Percentiles rank a stretch among this genome's conserved stretches.
Evolutionary conservation across 495 filamentous ascomycete species (phyloP).

Genomic region (Lepraria neglecta): DNA sequence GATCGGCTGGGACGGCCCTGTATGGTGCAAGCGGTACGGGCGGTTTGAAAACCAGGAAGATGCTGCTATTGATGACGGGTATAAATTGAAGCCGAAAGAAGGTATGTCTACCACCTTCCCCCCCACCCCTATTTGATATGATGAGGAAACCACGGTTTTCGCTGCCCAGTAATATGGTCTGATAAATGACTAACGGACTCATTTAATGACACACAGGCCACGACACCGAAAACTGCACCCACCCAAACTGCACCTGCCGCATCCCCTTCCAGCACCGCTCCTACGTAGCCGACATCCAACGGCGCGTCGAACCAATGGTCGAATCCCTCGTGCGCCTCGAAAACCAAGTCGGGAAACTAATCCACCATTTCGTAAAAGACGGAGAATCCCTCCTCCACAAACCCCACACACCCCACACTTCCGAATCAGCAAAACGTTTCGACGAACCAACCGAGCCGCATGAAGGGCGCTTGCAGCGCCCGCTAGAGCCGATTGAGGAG

Average conservation of each 20-base stretch:
- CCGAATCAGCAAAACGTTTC: background rate
- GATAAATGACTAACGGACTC: too few relatives aligned
- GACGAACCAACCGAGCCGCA: background rate
- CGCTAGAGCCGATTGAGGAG: background rate
- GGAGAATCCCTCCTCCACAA: background rate
- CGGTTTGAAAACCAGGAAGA: constrained; percentile 10
- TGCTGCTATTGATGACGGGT: constrained; percentile 5
- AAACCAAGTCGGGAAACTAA: constrained; percentile 6
- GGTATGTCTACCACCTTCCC: background rate
- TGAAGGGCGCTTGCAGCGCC: background rate
- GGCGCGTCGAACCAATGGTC: constrained; percentile 10
- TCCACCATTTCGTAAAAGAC: constrained; percentile 6
- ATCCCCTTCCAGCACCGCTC: constrained; percentile 5
- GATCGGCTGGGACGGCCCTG: constrained; percentile 12
- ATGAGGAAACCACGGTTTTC: too few relatives aligned
- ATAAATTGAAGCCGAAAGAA: constrained; percentile 2
- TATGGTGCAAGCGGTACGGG: constrained; percentile 10
- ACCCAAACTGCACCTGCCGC: background rate
- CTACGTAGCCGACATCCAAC: constrained; percentile 5
- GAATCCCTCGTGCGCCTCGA: constrained; percentile 2
- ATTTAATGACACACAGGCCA: background rate
- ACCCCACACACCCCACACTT: background rate
- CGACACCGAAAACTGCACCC: background rate
- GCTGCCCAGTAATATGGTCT: too few relatives aligned
- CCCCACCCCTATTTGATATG: too few relatives aligned